Evolutionary conservation across 805 yeast genomes (phyloP), one percentile per base, ranked within the genome.

Genomic region (Kuraishia capsulata): DNA sequence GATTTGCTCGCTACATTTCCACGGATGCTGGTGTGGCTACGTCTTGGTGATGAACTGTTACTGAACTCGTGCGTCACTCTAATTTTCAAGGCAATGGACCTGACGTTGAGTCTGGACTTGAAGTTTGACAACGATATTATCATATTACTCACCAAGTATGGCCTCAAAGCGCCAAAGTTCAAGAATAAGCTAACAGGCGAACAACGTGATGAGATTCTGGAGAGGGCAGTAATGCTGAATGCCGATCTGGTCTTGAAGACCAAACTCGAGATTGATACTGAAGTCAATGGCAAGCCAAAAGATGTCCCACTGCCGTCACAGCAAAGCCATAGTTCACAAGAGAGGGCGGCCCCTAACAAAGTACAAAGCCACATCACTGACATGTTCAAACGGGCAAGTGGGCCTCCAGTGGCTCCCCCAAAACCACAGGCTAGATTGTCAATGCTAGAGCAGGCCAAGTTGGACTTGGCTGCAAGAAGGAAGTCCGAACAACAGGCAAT

Each of bases 41-140:
- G 92, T 42, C 64, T 90, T 35, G 86, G 90, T 42, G 97, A 89
- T 56, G 65, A 73, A 5, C 82, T 87, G 2, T 63, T 90, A 34
- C 61, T 85, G 33, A 70, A 69, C 20, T 72, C 86, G 1, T 86
- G 96, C 64, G 89, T 85, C 4, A 68, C 70, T 19, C 62, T 87
- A 35, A 81, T 84, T 4, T 70, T 78, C 37, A 69, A 72, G 32
- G 76, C 86, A 0, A 65, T 87, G 34, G 83, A 78, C 46, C 56
- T 83, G 33, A 84, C 88, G 0, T 57, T 61, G 23, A 79, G 75
- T 30, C 61, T 78, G 30, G 52, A 69, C 10, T 65, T 81, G 21
- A 51, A 53, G 2, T 65, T 81, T 17, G 79, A 77, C 30, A 67
- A 65, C 3, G 64, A 64, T 1, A 64, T 84, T 35, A 65, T 80